Evolutionary conservation across 2,329 filamentous ascomycete genomes (phyloP).

Genomic region (Aspergillus sp.): DNA sequence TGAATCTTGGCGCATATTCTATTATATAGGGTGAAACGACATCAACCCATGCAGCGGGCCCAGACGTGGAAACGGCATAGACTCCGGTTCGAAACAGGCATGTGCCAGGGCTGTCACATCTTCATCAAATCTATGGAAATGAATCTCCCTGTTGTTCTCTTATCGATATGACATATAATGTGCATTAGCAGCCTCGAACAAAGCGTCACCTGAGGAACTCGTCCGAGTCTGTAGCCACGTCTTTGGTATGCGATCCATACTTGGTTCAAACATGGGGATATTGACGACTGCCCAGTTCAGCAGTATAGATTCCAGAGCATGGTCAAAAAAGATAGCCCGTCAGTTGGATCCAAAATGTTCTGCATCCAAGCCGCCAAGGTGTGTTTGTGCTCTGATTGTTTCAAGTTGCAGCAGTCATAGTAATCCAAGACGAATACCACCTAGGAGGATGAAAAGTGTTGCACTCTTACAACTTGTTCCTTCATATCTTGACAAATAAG

Average conservation of each 20-base stretch:
- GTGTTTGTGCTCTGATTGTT: not conserved
- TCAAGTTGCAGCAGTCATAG: not conserved
- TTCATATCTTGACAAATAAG: not conserved
- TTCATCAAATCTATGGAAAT: too few species aligned
- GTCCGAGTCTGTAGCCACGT: too few species aligned
- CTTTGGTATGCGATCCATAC: too few species aligned
- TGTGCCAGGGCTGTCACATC: not conserved
- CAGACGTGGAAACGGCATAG: not conserved
- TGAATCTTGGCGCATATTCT: slow-evolving; percentile 2
- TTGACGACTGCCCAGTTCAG: not conserved
- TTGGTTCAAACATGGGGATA: too few species aligned
- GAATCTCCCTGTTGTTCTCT: too few species aligned
- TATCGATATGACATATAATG: too few species aligned
- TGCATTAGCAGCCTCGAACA: too few species aligned
- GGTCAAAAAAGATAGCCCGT: not conserved
- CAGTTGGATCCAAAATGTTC: not conserved
- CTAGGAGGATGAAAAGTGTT: not conserved
- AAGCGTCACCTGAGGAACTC: too few species aligned
- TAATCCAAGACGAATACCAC: not conserved
- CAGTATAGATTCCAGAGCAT: not conserved
- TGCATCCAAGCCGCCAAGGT: not conserved
- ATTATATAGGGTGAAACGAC: slow-evolving; percentile 1
- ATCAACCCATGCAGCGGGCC: not conserved
- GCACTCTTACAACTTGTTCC: not conserved
- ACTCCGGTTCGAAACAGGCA: slow-evolving; percentile 6